A percentile compares a stretch with the other conserved stretches of the same genome.
These are phyloP conservation scores for Cantharellus anzutake DNA, from an alignment of 768 basidiomycete species.

Conservation along the genomic window DNA sequence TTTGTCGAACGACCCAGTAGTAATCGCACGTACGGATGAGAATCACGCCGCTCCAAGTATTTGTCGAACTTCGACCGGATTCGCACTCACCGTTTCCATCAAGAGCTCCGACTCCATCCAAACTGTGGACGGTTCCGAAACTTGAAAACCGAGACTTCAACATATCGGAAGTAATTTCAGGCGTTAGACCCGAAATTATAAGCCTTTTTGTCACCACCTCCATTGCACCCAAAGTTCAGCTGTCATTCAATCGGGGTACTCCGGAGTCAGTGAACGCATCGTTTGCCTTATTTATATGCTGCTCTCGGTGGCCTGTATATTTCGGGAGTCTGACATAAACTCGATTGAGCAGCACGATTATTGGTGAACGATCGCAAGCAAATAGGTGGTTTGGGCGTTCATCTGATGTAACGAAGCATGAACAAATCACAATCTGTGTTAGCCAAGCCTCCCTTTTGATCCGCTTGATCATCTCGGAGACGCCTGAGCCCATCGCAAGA, in stretches of 20 bases:
- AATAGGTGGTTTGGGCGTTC: too few relatives aligned
- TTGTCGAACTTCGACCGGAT: not conserved
- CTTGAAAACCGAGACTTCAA: conserved; percentile 36
- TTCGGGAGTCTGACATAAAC: too few relatives aligned
- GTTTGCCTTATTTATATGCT: too few relatives aligned
- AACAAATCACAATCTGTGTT: too few relatives aligned
- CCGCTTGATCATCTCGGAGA: too few relatives aligned
- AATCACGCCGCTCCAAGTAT: not conserved
- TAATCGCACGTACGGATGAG: not conserved
- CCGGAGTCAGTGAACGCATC: too few relatives aligned
- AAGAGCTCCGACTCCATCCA: conserved; percentile 48
- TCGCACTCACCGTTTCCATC: conserved; percentile 35
- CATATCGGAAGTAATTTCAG: conserved; percentile 37
- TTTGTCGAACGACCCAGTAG: not conserved
- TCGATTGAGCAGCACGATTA: too few relatives aligned
- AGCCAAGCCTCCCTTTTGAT: too few relatives aligned
- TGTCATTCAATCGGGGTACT: not conserved
- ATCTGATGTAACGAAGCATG: too few relatives aligned
- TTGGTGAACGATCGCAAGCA: too few relatives aligned
- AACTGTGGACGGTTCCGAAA: conserved; percentile 47
- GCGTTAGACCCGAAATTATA: conserved; percentile 59
- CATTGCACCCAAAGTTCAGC: not conserved
- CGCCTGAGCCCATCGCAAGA: too few relatives aligned
- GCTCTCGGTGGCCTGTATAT: too few relatives aligned
- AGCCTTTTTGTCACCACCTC: conserved; percentile 29